Conservation (phyloP, 2,329 filamentous ascomycete genomes). For the Cylindrodendrum hubeiense region DNA sequence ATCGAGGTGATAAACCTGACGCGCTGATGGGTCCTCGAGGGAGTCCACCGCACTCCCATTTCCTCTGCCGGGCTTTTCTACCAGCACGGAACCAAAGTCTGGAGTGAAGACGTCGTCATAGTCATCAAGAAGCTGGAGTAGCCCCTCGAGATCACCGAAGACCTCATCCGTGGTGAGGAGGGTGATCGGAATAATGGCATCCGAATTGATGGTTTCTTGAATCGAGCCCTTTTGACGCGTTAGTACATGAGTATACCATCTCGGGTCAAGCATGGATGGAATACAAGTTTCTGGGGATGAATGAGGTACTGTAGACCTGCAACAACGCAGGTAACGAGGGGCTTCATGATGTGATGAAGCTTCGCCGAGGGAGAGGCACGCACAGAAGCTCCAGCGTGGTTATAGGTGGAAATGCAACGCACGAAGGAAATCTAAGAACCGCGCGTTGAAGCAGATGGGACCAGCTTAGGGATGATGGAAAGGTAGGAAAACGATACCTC, state of each 20-base stretch:
- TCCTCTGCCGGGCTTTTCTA: conserved; percentile 50
- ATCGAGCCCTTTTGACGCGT: conserved; percentile 51
- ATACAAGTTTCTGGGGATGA: conserved; percentile 53
- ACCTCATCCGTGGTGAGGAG: conserved; percentile 54
- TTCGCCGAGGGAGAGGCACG: background rate
- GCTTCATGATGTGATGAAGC: conserved; percentile 38
- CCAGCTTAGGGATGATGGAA: background rate
- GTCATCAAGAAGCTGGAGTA: conserved; percentile 48
- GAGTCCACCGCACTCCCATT: conserved; percentile 25
- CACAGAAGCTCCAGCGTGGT: background rate
- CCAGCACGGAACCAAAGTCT: conserved; percentile 53
- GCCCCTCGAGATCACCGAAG: conserved; percentile 50
- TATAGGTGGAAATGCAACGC: too few relatives aligned
- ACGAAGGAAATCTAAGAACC: background rate
- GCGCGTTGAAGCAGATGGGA: background rate
- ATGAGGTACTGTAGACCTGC: conserved; percentile 55
- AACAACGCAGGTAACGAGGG: conserved; percentile 52
- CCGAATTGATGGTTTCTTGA: conserved; percentile 56
- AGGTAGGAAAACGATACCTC: background rate
- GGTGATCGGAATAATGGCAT: conserved; percentile 55
- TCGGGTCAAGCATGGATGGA: background rate
- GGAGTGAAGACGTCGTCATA: conserved; percentile 55
- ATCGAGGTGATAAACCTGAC: conserved; percentile 39
- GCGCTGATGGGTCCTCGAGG: background rate
- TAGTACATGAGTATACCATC: background rate